Percentiles rank a stretch among this genome's conserved stretches.
These are phyloP conservation scores for Zoysia matrella DNA, from an alignment of 202 grass and related monocot species.

Conservation along the genomic window DNA sequence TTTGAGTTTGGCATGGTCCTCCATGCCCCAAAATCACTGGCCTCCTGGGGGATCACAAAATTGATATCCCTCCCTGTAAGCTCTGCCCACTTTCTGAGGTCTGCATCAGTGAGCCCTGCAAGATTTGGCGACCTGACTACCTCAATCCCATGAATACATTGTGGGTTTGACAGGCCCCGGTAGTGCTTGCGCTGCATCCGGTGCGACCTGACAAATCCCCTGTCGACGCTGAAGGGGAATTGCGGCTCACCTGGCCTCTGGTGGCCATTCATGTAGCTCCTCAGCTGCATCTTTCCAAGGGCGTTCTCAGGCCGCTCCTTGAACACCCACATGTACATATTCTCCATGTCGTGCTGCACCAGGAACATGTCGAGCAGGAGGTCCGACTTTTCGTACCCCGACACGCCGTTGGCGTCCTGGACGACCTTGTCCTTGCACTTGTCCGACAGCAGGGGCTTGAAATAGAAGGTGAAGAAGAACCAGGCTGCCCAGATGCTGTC, in stretches of 20 bases:
- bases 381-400: slow-evolving; percentile 84
- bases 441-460: slow-evolving; percentile 88
- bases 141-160: slow-evolving; percentile 98
- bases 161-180: slow-evolving; percentile 88
- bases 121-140: slow-evolving; percentile 77
- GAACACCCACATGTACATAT: slow-evolving; percentile 99
- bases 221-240: slow-evolving; percentile 84
- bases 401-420: slow-evolving; percentile 57
- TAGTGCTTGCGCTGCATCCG: slow-evolving; percentile 69
- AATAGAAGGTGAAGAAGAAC: slow-evolving; percentile 99
- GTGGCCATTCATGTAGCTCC: slow-evolving; percentile 99
- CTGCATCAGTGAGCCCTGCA: slow-evolving; percentile 56
- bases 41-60: slow-evolving; percentile 79
- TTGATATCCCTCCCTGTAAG: slow-evolving; percentile 85
- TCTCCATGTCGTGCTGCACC: slow-evolving; percentile 99
- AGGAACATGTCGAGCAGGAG: slow-evolving; percentile 85
- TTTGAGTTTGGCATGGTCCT: slow-evolving; percentile 81
- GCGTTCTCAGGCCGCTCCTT: slow-evolving; percentile 95
- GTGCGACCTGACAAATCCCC: slow-evolving; percentile 76
- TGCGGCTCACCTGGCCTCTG: slow-evolving; percentile 80
- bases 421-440: slow-evolving; percentile 81
- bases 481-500: slow-evolving; percentile 98
- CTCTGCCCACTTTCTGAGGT: slow-evolving; percentile 90
- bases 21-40: slow-evolving; percentile 94
- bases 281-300: slow-evolving; percentile 98